Conservation (phyloP, 1,139 yeast genomes). For the Yamadazyma triangularis region DNA sequence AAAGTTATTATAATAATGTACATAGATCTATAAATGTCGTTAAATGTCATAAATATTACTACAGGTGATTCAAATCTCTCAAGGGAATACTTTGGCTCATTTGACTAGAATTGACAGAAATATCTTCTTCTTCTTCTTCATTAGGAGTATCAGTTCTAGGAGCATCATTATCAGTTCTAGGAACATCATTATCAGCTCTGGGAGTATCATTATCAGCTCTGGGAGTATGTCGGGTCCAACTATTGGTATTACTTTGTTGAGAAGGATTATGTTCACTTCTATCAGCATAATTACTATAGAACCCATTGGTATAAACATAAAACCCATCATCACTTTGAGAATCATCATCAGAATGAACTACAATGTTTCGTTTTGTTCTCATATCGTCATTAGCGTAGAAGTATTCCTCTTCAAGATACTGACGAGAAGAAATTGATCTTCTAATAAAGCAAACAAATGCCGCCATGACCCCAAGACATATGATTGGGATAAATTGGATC, state of each 20-base stretch:
- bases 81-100: conserved; percentile 8
- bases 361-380: conserved; percentile 21
- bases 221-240: conserved; percentile 18
- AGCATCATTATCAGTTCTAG: too few relatives aligned
- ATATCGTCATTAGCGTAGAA: conserved; percentile 33
- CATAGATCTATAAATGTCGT: conserved; percentile 1
- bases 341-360: conserved; percentile 18
- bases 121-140: conserved; percentile 16
- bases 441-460: conserved; percentile 39
- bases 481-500: conserved; percentile 40
- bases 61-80: conserved; percentile 6
- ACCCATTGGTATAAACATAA: conserved; percentile 43
- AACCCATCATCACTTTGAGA: conserved; percentile 44
- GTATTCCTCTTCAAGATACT: conserved; percentile 30
- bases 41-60: conserved; percentile 3
- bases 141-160: too few relatives aligned
- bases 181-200: too few relatives aligned
- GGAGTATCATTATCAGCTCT: background rate
- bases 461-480: conserved; percentile 31
- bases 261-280: conserved; percentile 12
- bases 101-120: conserved; percentile 14
- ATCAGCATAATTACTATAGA: conserved; percentile 19
- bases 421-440: conserved; percentile 33
- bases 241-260: conserved; percentile 13
- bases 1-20: conserved; percentile 3